Evolutionary conservation across 2,329 filamentous ascomycete genomes (phyloP).

Genomic region (Ustulina deusta): DNA sequence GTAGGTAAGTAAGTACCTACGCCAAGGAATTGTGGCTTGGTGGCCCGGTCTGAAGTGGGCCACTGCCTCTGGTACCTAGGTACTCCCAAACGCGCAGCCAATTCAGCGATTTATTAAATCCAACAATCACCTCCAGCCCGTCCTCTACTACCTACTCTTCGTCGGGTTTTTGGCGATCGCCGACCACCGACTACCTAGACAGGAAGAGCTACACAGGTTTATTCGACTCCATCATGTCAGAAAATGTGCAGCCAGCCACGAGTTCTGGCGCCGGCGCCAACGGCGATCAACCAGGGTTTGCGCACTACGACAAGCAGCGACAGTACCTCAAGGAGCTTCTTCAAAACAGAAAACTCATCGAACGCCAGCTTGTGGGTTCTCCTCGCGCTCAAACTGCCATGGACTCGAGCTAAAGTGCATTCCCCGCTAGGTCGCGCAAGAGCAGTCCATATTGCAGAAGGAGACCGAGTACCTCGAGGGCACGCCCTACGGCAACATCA

Average conservation of each 20-base stretch:
- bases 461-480: conserved; percentile 93
- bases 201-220: conserved; percentile 20
- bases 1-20: not conserved
- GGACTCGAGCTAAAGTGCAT: conserved; percentile 23
- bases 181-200: not conserved
- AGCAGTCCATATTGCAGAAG: conserved; percentile 85
- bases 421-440: conserved; percentile 64
- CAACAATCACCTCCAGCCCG: not conserved
- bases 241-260: conserved; percentile 47
- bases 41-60: not conserved
- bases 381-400: not conserved
- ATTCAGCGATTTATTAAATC: not conserved
- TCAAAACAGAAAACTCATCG: conserved; percentile 50
- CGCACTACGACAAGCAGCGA: conserved; percentile 64
- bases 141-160: not conserved
- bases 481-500: conserved; percentile 91
- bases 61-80: not conserved
- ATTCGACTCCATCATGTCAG: conserved; percentile 46
- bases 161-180: not conserved
- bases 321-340: conserved; percentile 61
- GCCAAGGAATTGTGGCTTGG: not conserved
- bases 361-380: conserved; percentile 46
- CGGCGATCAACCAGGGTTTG: conserved; percentile 45
- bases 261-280: conserved; percentile 38
- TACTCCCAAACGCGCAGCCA: conserved; percentile 1